A percentile compares a stretch with the other conserved stretches of the same genome.
These are phyloP conservation scores for Puccinia hordei DNA, from an alignment of 1,284 basidiomycete species.

Conservation along the genomic window DNA sequence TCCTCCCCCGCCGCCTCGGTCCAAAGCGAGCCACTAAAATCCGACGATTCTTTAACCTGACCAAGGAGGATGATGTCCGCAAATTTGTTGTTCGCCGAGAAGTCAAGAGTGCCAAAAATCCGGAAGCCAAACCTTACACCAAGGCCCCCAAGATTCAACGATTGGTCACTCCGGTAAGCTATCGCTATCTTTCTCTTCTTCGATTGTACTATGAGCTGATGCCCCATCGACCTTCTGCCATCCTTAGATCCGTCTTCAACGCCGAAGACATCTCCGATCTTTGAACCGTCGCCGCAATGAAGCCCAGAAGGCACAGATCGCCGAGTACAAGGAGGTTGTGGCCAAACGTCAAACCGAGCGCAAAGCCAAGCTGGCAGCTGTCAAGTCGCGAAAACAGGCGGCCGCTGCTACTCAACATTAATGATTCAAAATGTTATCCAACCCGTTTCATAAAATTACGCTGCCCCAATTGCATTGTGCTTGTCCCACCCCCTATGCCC, in stretches of 20 bases:
- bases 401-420: slow-evolving; percentile 28
- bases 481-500: slow-evolving; percentile 20
- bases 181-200: not conserved
- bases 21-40: slow-evolving; percentile 94
- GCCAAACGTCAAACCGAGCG: slow-evolving; percentile 90
- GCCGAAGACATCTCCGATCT: slow-evolving; percentile 87
- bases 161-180: slow-evolving; percentile 53
- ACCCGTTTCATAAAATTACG: not conserved
- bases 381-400: slow-evolving; percentile 60
- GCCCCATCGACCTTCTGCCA: not conserved
- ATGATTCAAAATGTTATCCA: slow-evolving; percentile 14
- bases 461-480: slow-evolving; percentile 9
- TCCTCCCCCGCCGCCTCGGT: slow-evolving; percentile 92
- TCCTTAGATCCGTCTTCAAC: slow-evolving; percentile 87
- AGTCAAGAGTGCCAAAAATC: slow-evolving; percentile 86
- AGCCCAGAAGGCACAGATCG: slow-evolving; percentile 89
- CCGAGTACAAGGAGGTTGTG: slow-evolving; percentile 74
- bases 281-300: slow-evolving; percentile 87
- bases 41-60: slow-evolving; percentile 94
- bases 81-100: slow-evolving; percentile 87
- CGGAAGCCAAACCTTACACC: slow-evolving; percentile 90
- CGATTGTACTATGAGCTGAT: slow-evolving; percentile 37
- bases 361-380: slow-evolving; percentile 72
- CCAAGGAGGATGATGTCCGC: slow-evolving; percentile 96
- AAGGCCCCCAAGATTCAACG: slow-evolving; percentile 80